These are phyloP conservation scores for Eucalyptus globulus DNA, from an alignment of 345 rosid species.

Conservation along the genomic window DNA sequence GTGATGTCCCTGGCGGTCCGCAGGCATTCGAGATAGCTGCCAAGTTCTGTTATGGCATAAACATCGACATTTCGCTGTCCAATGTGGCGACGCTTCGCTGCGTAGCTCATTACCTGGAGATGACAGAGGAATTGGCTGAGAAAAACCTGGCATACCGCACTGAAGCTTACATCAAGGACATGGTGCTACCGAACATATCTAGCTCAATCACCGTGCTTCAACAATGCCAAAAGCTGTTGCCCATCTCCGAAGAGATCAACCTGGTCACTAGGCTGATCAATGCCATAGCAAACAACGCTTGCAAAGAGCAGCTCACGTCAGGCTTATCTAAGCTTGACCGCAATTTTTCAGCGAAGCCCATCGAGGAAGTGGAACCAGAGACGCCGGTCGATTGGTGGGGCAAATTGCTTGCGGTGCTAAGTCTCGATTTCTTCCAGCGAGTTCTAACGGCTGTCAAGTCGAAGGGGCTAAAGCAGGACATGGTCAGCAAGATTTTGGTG, in stretches of 20 bases:
- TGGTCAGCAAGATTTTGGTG: conserved; percentile 77
- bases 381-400: conserved; percentile 93
- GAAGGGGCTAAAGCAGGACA: conserved; percentile 82
- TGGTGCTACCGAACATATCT: conserved; percentile 51
- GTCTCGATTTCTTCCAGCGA: conserved; percentile 74
- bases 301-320: conserved; percentile 90
- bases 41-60: conserved; percentile 86
- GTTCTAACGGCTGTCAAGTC: conserved; percentile 76
- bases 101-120: conserved; percentile 67
- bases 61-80: conserved; percentile 57
- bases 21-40: conserved; percentile 94
- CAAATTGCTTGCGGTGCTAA: conserved; percentile 54
- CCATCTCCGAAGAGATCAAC: conserved; percentile 68
- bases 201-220: conserved; percentile 65
- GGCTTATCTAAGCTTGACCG: conserved; percentile 86
- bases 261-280: conserved; percentile 57
- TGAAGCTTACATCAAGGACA: conserved; percentile 54
- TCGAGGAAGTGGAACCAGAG: conserved; percentile 38
- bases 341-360: conserved; percentile 34
- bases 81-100: conserved; percentile 68
- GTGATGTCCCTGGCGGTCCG: conserved; percentile 68
- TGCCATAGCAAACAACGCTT: conserved; percentile 70
- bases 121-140: conserved; percentile 81
- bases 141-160: conserved; percentile 56
- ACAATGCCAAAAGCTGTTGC: conserved; percentile 58